Percentiles rank a stretch among this genome's conserved stretches.
These are phyloP conservation scores for Dimocarpus longan DNA, from an alignment of 345 rosid species.

Conservation along the genomic window DNA sequence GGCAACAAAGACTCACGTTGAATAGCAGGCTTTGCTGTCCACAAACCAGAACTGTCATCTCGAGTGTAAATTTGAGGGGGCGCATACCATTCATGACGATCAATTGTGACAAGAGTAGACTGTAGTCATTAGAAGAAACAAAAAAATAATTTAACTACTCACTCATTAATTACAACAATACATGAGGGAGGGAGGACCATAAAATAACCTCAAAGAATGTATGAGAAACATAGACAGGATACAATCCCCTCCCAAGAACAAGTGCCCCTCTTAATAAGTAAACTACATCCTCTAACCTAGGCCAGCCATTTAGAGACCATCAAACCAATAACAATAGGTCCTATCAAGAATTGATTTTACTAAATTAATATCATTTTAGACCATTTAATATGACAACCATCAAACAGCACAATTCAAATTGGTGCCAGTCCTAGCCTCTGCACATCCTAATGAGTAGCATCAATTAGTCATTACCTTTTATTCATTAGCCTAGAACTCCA, in stretches of 20 bases:
- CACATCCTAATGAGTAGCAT: too few relatives aligned
- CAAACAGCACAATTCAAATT: too few relatives aligned
- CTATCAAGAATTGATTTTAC: too few relatives aligned
- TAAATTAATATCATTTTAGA: too few relatives aligned
- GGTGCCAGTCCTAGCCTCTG: too few relatives aligned
- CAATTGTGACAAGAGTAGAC: constrained; percentile 87
- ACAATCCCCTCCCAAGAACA: background rate
- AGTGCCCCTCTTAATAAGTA: background rate
- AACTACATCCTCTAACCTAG: background rate
- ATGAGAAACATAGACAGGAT: background rate
- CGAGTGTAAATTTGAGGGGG: constrained; percentile 90
- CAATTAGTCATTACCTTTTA: too few relatives aligned
- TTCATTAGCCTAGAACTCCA: too few relatives aligned
- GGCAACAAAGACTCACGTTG: constrained; percentile 31
- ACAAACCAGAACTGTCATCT: constrained; percentile 82
- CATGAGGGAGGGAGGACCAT: background rate
- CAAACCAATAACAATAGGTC: background rate
- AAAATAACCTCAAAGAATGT: too few relatives aligned
- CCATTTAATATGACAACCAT: too few relatives aligned
- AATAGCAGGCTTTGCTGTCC: constrained; percentile 74
- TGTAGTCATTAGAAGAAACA: constrained; percentile 41
- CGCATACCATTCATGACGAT: constrained; percentile 97
- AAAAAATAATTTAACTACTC: background rate
- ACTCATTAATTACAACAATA: too few relatives aligned
- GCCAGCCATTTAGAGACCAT: background rate